phyloP scores from a whole-genome alignment of 2,329 filamentous ascomycete genomes.

The Cordyceps fumosorosea region DNA sequence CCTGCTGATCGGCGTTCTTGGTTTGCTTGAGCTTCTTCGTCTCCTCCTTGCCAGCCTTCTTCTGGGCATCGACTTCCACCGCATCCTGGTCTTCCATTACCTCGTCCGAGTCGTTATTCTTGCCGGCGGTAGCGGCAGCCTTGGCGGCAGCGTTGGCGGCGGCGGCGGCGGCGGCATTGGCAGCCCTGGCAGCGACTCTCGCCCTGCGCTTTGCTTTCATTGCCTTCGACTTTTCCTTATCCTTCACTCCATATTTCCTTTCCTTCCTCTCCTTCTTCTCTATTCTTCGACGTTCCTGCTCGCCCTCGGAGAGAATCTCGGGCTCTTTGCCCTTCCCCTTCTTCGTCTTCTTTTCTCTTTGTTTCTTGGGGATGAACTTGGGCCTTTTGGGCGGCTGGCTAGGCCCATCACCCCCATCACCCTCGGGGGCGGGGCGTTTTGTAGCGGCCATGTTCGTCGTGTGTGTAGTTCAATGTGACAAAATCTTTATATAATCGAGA shows the following conservation, averaged over 20 bases:
- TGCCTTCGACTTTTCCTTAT: slow-evolving; percentile 22
- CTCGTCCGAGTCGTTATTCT: slow-evolving; percentile 14
- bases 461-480: neutral
- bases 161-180: slow-evolving; percentile 14
- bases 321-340: slow-evolving; percentile 29
- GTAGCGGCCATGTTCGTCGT: slow-evolving; percentile 32
- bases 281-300: slow-evolving; percentile 32
- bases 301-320: slow-evolving; percentile 28
- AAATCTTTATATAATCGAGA: too few species aligned
- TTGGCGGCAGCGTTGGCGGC: slow-evolving; percentile 15
- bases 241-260: neutral
- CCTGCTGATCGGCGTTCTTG: slow-evolving; percentile 25
- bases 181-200: neutral
- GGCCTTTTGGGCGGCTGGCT: slow-evolving; percentile 20
- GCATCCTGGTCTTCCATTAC: slow-evolving; percentile 27
- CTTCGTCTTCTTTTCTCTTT: too few species aligned
- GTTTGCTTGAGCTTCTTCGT: slow-evolving; percentile 23
- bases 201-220: slow-evolving; percentile 23
- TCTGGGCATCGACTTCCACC: slow-evolving; percentile 25
- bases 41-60: slow-evolving; percentile 20
- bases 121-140: slow-evolving; percentile 18
- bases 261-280: slow-evolving; percentile 33
- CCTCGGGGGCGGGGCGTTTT: slow-evolving; percentile 32
- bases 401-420: slow-evolving; percentile 21
- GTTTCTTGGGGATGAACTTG: too few species aligned